These are phyloP conservation scores for Lachnellula arida DNA, from an alignment of 2,329 filamentous ascomycete genomes.

Conservation along the genomic window DNA sequence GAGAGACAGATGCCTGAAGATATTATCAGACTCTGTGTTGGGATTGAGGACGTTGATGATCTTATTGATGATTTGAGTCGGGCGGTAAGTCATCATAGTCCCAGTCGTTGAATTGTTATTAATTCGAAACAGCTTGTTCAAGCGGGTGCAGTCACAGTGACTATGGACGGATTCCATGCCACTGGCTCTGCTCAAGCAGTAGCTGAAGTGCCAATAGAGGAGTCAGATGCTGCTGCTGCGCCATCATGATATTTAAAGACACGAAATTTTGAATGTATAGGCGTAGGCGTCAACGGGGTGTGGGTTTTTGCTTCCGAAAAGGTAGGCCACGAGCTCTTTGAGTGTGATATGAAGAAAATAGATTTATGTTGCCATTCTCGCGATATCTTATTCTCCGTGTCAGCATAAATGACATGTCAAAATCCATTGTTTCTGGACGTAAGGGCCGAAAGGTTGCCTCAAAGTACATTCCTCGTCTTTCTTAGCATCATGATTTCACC, in stretches of 20 bases:
- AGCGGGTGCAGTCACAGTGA: constrained; percentile 86
- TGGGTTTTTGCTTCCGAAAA: not conserved
- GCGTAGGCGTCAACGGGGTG: constrained; percentile 12
- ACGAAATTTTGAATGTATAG: constrained; percentile 12
- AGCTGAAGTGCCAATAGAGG: constrained; percentile 26
- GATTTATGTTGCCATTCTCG: not conserved
- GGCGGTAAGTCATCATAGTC: constrained; percentile 60
- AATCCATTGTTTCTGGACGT: not conserved
- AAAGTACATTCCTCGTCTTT: not conserved
- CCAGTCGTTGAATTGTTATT: constrained; percentile 14
- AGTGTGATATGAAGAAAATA: not conserved
- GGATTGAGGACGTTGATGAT: constrained; percentile 90
- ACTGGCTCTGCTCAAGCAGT: constrained; percentile 21
- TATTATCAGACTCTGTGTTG: constrained; percentile 90
- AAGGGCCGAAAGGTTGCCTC: not conserved
- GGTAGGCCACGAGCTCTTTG: not conserved
- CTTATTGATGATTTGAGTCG: constrained; percentile 87
- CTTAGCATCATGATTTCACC: not conserved
- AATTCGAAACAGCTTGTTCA: constrained; percentile 66
- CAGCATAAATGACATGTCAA: not conserved
- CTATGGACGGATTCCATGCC: constrained; percentile 76
- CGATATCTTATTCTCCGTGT: not conserved
- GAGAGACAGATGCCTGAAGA: constrained; percentile 95
- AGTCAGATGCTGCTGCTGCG: constrained; percentile 25
- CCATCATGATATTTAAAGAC: constrained; percentile 8